Base-by-base conservation (phyloP, 148 eudicot genomes). In the Spergularia marina region DNA sequence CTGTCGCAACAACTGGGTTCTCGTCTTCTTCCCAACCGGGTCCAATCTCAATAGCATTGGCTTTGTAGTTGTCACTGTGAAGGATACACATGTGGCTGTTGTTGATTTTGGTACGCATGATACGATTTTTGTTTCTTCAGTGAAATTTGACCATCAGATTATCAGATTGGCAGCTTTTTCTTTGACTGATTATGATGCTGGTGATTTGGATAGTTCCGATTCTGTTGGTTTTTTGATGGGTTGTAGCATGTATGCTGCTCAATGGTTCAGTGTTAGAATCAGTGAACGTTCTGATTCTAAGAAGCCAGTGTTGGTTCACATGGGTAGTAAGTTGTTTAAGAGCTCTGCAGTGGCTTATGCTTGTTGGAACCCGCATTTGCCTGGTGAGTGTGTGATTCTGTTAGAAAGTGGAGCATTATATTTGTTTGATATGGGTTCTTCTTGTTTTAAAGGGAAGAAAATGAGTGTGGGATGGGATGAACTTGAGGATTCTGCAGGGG, bases 331-430 rank as follows among this genome's bases (percentile, higher is more conserved):
- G 73, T 51, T 55, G 55, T 88, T 91, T 51, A 84, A 76, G 59
- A 84, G 81, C 68, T 79, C 74, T 75, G 76, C 78, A 16, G 85
- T 92, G 81, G 87, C 73, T 4, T 75, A 86, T 83, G 88, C 85
- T 77, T 90, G 96, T 85, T 93, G 98, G 98, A 93, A 86, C 73
- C 90, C 87, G 5, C 93, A 93, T 85, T 40, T 87, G 73, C 84
- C 77, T 1, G 90, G 87, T 40, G 93, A 90, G 78, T 76, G 96
- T 76, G 62, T 84, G 65, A 86, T 91, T 3, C 83, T 93, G 71
- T 81, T 91, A 53, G 90, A 90, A 60, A 90, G 60, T 77, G 98
- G 98, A 49, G 84, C 84, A 4, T 57, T 91, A 68, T 87, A 85
- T 72, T 72, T 91, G 75, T 90, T 89, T 81, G 89, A 90, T 78